A percentile compares a stretch with the other conserved stretches of the same genome.
Evolutionary conservation across 768 basidiomycete species (phyloP).

Genomic region (Dioszegia crocea): DNA sequence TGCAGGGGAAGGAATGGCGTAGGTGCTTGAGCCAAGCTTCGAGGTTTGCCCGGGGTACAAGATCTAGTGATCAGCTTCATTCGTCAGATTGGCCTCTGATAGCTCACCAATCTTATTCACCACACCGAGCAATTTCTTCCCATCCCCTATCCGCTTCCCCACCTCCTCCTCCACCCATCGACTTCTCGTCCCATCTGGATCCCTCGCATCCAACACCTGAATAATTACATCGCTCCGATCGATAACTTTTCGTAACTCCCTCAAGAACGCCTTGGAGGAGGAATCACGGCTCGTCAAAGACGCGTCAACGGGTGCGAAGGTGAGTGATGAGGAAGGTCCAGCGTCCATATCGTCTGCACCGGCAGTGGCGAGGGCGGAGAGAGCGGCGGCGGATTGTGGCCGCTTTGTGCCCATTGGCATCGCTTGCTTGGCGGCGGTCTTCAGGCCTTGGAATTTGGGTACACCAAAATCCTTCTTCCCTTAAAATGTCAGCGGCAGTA

Average conservation of each 20-base stretch:
- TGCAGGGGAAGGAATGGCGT: constrained; percentile 85
- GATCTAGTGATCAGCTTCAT: constrained; percentile 56
- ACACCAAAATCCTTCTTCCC: constrained; percentile 81
- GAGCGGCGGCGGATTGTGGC: constrained; percentile 9
- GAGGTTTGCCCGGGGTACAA: constrained; percentile 82
- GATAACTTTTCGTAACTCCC: constrained; percentile 82
- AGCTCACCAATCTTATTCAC: constrained; percentile 90
- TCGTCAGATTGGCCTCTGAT: not conserved
- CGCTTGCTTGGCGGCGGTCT: constrained; percentile 52
- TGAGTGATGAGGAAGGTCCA: constrained; percentile 6
- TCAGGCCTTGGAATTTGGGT: constrained; percentile 72
- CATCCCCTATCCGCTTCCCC: constrained; percentile 72
- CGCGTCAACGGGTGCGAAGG: constrained; percentile 38
- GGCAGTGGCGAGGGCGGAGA: constrained; percentile 30
- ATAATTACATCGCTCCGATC: constrained; percentile 88
- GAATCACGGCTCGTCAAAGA: constrained; percentile 48
- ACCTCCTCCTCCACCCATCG: constrained; percentile 92
- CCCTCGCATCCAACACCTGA: constrained; percentile 77
- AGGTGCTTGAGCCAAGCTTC: constrained; percentile 85
- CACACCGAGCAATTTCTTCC: constrained; percentile 88
- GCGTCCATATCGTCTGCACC: constrained; percentile 8
- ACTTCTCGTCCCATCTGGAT: constrained; percentile 90
- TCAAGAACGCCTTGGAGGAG: constrained; percentile 58
- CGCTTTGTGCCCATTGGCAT: constrained; percentile 29
- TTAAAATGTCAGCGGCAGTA: constrained; percentile 5